These are phyloP conservation scores for Hypoxylon sp. DNA, from an alignment of 2,329 filamentous ascomycete genomes.

Conservation along the genomic window DNA sequence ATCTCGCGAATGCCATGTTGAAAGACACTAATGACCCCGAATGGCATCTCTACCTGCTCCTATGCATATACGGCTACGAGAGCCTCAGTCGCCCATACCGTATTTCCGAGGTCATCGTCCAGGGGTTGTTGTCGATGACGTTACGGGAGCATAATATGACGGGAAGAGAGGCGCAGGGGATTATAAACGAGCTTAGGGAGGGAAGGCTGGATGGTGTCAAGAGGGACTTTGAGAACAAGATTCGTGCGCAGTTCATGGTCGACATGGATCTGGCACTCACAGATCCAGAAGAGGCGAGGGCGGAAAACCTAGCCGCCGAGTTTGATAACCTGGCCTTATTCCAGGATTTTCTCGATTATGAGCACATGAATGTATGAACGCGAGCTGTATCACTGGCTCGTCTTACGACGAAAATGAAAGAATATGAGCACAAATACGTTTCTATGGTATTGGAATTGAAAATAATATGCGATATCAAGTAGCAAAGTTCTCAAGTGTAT, in stretches of 20 bases:
- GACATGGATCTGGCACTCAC: conserved; percentile 57
- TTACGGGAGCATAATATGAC: conserved; percentile 55
- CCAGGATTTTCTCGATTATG: conserved; percentile 52
- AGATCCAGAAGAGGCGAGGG: conserved; percentile 54
- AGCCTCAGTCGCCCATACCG: conserved; percentile 55
- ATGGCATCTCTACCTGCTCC: conserved; percentile 56
- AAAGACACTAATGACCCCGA: conserved; percentile 50
- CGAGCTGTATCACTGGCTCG: not conserved
- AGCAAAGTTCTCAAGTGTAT: not conserved
- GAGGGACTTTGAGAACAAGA: conserved; percentile 46
- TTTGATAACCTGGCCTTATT: conserved; percentile 56
- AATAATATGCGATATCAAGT: not conserved
- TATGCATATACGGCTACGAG: conserved; percentile 59
- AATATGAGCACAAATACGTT: not conserved
- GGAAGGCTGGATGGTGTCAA: conserved; percentile 40
- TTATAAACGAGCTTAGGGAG: conserved; percentile 53
- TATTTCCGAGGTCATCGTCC: conserved; percentile 55
- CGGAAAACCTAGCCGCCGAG: conserved; percentile 54
- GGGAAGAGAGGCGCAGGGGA: conserved; percentile 49
- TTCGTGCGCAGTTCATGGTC: conserved; percentile 57
- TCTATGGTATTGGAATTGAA: not conserved
- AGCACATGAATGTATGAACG: conserved; percentile 19
- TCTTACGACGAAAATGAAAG: not conserved
- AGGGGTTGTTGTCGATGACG: conserved; percentile 57
- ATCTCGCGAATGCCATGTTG: conserved; percentile 58